A percentile compares a stretch with the other conserved stretches of the same genome.
Conservation (phyloP, 768 basidiomycete species). For the Tricholoma sp. region DNA sequence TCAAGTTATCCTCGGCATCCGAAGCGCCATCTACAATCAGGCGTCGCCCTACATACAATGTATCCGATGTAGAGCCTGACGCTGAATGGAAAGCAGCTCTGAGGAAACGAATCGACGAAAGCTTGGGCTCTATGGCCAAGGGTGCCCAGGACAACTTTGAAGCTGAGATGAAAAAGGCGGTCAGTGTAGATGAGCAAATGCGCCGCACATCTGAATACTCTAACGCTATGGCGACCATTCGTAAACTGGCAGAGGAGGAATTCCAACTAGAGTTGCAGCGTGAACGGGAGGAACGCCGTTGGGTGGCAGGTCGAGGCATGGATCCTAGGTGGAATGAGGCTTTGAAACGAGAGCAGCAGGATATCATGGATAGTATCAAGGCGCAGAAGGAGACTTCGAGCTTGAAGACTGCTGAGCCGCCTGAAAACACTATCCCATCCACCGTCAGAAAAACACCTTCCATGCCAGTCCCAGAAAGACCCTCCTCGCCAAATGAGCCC, state of each 20-base stretch:
- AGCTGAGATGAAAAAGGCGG: slow-evolving; percentile 42
- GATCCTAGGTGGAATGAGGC: slow-evolving; percentile 23
- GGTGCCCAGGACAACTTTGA: slow-evolving; percentile 63
- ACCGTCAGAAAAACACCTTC: neutral
- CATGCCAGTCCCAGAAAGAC: neutral
- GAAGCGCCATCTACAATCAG: slow-evolving; percentile 21
- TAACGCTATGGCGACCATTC: slow-evolving; percentile 38
- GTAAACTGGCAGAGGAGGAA: slow-evolving; percentile 39
- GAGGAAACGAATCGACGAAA: slow-evolving; percentile 44
- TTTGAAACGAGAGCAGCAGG: slow-evolving; percentile 31
- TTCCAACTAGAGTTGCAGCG: slow-evolving; percentile 38
- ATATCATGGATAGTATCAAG: slow-evolving; percentile 43
- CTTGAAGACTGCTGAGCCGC: slow-evolving; percentile 4
- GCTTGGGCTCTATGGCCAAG: slow-evolving; percentile 39
- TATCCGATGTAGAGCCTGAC: slow-evolving; percentile 44
- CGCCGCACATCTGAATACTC: slow-evolving; percentile 33
- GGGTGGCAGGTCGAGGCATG: slow-evolving; percentile 36
- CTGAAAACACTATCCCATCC: neutral
- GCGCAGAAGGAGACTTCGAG: slow-evolving; percentile 8
- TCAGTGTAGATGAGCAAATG: slow-evolving; percentile 24
- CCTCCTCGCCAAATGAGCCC: neutral
- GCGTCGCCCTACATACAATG: slow-evolving; percentile 17
- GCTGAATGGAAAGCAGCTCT: slow-evolving; percentile 48
- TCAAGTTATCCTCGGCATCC: slow-evolving; percentile 20
- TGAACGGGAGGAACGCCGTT: slow-evolving; percentile 46